phyloP scores from a whole-genome alignment of 192 early-diverging fungal species.

The Coemansia sp. region DNA sequence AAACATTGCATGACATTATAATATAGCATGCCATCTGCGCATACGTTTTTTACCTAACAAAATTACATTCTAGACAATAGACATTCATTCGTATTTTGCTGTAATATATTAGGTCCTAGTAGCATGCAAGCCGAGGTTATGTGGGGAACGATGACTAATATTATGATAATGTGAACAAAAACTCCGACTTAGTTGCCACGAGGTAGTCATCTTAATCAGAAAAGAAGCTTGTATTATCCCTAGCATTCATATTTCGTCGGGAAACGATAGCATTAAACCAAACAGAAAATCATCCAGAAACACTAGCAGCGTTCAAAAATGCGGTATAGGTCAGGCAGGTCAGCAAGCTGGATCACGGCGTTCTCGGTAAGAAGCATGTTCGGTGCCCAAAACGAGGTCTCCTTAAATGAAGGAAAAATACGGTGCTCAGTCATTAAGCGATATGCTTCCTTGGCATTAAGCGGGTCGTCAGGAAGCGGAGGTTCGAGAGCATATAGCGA shows the following conservation, averaged over 20 bases:
- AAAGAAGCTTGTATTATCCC: no score
- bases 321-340: constrained; percentile 87
- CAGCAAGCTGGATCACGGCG: constrained; percentile 74
- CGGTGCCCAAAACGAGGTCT: constrained; percentile 67
- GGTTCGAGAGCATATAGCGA: constrained; percentile 55
- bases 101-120: no score
- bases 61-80: not conserved
- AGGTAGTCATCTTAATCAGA: no score
- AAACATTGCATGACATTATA: no score
- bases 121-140: no score
- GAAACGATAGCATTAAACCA: not conserved
- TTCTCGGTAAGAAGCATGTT: constrained; percentile 59
- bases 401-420: constrained; percentile 80
- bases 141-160: no score
- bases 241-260: not conserved
- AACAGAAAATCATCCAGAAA: not conserved
- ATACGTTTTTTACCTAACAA: not conserved
- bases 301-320: constrained; percentile 94
- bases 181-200: no score
- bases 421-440: constrained; percentile 71
- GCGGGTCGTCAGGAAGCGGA: constrained; percentile 40
- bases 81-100: not conserved
- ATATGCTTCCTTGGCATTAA: constrained; percentile 55
- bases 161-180: no score
- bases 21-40: not conserved